A percentile compares a stretch with the other conserved stretches of the same genome.
These are phyloP conservation scores for Ceratocystiopsis sp. DNA, from an alignment of 2,329 filamentous ascomycete genomes.

Conservation along the genomic window DNA sequence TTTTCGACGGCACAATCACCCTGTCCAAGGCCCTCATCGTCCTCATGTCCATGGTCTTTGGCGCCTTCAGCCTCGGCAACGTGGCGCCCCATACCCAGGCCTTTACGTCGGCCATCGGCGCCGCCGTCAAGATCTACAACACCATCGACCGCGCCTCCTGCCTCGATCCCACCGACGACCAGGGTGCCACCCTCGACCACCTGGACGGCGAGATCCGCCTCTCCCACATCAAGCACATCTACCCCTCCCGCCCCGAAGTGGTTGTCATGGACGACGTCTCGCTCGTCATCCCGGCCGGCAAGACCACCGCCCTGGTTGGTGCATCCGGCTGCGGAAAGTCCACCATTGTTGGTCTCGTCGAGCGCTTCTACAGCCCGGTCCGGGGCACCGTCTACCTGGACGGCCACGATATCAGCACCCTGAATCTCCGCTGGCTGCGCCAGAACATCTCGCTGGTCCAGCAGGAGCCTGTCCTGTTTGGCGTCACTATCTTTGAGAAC, in stretches of 20 bases:
- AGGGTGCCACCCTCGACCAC: slow-evolving; percentile 55
- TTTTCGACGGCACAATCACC: slow-evolving; percentile 46
- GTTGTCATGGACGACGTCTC: slow-evolving; percentile 73
- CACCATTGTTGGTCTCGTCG: slow-evolving; percentile 82
- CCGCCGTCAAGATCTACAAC: slow-evolving; percentile 79
- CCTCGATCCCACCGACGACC: slow-evolving; percentile 55
- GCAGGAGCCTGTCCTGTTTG: slow-evolving; percentile 84
- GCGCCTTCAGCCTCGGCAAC: slow-evolving; percentile 79
- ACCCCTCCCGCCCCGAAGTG: slow-evolving; percentile 83
- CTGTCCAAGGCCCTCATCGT: slow-evolving; percentile 67
- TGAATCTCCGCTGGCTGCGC: slow-evolving; percentile 82
- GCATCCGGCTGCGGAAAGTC: slow-evolving; percentile 90
- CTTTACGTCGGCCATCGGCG: slow-evolving; percentile 67
- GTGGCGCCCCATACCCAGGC: slow-evolving; percentile 74
- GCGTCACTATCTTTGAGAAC: slow-evolving; percentile 75
- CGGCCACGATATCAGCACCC: slow-evolving; percentile 58
- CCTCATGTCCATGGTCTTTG: slow-evolving; percentile 81
- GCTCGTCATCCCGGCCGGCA: slow-evolving; percentile 68
- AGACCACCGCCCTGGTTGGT: slow-evolving; percentile 84
- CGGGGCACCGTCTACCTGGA: slow-evolving; percentile 65
- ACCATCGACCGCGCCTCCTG: slow-evolving; percentile 84
- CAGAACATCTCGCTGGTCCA: slow-evolving; percentile 86
- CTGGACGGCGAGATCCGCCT: slow-evolving; percentile 69
- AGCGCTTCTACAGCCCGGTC: slow-evolving; percentile 87
- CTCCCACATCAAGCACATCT: slow-evolving; percentile 75